Evolutionary conservation across 2,329 filamentous ascomycete genomes (phyloP).

Genomic region (Penicillium sp.): DNA sequence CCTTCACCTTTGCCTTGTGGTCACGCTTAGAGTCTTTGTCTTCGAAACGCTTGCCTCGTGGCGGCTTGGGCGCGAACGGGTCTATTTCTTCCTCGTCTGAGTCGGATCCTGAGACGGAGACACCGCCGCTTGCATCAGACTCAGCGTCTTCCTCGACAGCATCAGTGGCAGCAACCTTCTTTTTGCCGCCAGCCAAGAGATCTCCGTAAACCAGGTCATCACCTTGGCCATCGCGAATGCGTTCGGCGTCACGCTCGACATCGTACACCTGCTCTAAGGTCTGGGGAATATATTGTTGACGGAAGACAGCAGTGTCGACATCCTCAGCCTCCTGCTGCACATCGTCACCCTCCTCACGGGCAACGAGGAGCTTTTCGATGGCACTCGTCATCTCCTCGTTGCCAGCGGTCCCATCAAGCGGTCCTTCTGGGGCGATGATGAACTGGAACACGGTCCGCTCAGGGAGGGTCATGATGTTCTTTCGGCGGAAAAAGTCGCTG

Average conservation of each 20-base stretch:
- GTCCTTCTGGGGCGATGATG: slow-evolving; percentile 63
- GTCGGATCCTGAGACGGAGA: slow-evolving; percentile 39
- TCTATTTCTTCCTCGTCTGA: slow-evolving; percentile 47
- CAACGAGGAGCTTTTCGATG: slow-evolving; percentile 66
- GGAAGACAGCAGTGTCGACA: slow-evolving; percentile 86
- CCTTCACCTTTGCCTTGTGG: slow-evolving; percentile 89
- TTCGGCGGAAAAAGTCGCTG: slow-evolving; percentile 83
- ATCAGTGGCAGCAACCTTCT: slow-evolving; percentile 20
- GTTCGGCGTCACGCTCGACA: slow-evolving; percentile 83
- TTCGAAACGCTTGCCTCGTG: slow-evolving; percentile 79
- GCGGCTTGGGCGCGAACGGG: slow-evolving; percentile 63
- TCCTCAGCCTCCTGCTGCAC: slow-evolving; percentile 54
- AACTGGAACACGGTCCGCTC: slow-evolving; percentile 84
- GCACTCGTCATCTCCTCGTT: slow-evolving; percentile 58
- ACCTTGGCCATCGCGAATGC: slow-evolving; percentile 69
- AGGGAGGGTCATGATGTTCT: slow-evolving; percentile 75
- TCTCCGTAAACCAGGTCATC: slow-evolving; percentile 80
- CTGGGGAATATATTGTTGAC: slow-evolving; percentile 94
- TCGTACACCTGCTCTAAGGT: slow-evolving; percentile 96
- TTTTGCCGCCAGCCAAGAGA: slow-evolving; percentile 67
- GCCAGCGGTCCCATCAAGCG: slow-evolving; percentile 27
- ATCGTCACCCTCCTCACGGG: slow-evolving; percentile 51
- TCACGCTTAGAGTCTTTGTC: slow-evolving; percentile 87
- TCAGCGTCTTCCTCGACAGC: slow-evolving; percentile 38
- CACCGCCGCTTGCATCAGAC: slow-evolving; percentile 36